Evolutionary conservation across 192 early-diverging fungal species (phyloP).

Genomic region (Coemansia sp.): DNA sequence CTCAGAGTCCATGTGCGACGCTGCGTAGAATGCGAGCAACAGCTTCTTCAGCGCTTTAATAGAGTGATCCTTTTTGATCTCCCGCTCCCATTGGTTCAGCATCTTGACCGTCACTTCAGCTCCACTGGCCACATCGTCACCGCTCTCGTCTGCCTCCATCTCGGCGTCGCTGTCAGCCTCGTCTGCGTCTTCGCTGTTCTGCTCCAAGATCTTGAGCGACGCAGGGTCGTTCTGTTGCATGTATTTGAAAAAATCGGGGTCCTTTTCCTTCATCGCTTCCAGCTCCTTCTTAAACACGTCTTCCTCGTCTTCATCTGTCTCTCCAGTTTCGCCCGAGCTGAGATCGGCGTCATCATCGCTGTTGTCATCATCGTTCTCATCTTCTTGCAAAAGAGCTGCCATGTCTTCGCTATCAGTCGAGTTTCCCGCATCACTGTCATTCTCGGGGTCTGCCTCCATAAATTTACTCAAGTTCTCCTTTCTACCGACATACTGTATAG

Average conservation of each 20-base stretch:
- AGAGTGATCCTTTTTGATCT: conserved; percentile 62
- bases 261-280: conserved; percentile 78
- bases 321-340: conserved; percentile 24
- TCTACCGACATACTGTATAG: neutral
- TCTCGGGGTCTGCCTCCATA: conserved; percentile 29
- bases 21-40: conserved; percentile 82
- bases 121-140: conserved; percentile 36
- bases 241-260: conserved; percentile 92
- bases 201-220: conserved; percentile 76
- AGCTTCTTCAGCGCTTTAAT: conserved; percentile 70
- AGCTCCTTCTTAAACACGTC: conserved; percentile 76
- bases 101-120: conserved; percentile 73
- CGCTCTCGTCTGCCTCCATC: conserved; percentile 41
- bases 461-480: conserved; percentile 43
- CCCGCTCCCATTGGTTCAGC: conserved; percentile 71
- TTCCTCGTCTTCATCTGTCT: conserved; percentile 57
- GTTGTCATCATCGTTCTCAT: conserved; percentile 13
- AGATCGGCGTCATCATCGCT: conserved; percentile 19
- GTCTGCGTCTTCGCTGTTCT: conserved; percentile 47
- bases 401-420: conserved; percentile 14
- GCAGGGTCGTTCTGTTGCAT: conserved; percentile 82
- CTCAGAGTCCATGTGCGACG: conserved; percentile 72
- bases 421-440: neutral
- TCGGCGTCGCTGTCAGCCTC: conserved; percentile 13
- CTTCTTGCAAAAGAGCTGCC: conserved; percentile 18